These are phyloP conservation scores for Pseudonectria foliicola DNA, from an alignment of 2,329 filamentous ascomycete genomes.

Conservation along the genomic window DNA sequence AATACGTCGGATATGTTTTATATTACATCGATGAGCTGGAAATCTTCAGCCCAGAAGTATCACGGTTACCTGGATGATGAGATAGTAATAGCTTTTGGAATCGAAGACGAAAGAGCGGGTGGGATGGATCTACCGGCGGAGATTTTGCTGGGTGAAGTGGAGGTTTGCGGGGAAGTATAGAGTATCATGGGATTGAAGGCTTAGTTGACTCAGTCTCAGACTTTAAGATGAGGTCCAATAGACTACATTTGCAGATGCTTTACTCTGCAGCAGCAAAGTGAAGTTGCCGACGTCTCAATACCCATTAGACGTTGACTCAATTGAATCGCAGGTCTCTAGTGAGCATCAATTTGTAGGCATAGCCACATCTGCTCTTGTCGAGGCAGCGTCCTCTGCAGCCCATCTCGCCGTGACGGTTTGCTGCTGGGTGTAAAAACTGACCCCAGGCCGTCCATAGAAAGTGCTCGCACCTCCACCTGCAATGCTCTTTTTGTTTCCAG, in stretches of 20 bases:
- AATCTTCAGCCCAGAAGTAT: slow-evolving; percentile 36
- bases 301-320: no score
- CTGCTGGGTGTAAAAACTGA: slow-evolving; percentile 90
- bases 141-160: slow-evolving; percentile 38
- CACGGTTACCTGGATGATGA: slow-evolving; percentile 51
- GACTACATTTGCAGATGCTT: no score
- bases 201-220: no score
- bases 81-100: slow-evolving; percentile 47
- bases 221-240: no score
- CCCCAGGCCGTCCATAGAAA: slow-evolving; percentile 85
- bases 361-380: no score
- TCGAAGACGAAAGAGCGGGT: slow-evolving; percentile 43
- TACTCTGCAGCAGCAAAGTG: no score
- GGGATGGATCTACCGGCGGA: slow-evolving; percentile 45
- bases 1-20: slow-evolving; percentile 48
- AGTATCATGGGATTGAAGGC: no score
- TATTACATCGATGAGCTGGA: slow-evolving; percentile 51
- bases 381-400: no score
- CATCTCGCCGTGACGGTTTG: slow-evolving; percentile 78
- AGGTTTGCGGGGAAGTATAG: slow-evolving; percentile 11
- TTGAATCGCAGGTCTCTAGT: no score
- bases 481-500: slow-evolving; percentile 75
- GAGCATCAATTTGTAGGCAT: no score
- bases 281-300: no score
- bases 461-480: slow-evolving; percentile 85